Evolutionary conservation across 2,329 filamentous ascomycete species (phyloP), one percentile per base, ranked within the genome.

Genomic region (Myotisia sp.): DNA sequence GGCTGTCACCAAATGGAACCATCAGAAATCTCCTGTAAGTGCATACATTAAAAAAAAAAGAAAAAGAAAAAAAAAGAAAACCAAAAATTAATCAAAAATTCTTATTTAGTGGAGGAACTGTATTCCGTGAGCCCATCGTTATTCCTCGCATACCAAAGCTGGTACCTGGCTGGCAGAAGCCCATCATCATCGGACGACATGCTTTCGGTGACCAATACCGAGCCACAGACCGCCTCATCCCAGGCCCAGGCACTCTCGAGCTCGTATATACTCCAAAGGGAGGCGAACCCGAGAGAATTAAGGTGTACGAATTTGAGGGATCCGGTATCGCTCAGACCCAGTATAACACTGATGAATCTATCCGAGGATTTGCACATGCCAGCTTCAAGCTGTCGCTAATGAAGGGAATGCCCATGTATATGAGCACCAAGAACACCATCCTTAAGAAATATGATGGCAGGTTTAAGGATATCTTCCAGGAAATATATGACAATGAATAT

Each of bases 381-480:
- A 86, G 78, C 48, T 95, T 98, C 76, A 92, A 94, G 76, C 74
- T 94, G 47, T 87, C 90, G 21, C 65, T 95, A 29, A 69, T 74
- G 60, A 90, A 93, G 73, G 68, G 68, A 44, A 68, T 92, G 46
- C 90, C 90, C n/a, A 70, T 98, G 52, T 98, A 95, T 70, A 92
- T 95, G 87, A 93, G 84, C 72, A 98, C 90, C 63, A 98, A 98
- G 79, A 95, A 95, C 72, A 98, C 90, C 49, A 98, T 98, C 51
- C 68, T 98, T 48, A 98, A 98, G 72, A 87, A 86, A 62, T 98
- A 98, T 65, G 90, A 98, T 56, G 90, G 90, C 34, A 75, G 82
- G 51, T 98, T 98, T 75, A 95, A 95, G 77, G 90, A 98, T 55
- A 92, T 95, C 60, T 98, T 98, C 76, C 82, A 98, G 71, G 81